Conservation (phyloP, 768 basidiomycete species). For the Leucocoprinus leucothites region DNA sequence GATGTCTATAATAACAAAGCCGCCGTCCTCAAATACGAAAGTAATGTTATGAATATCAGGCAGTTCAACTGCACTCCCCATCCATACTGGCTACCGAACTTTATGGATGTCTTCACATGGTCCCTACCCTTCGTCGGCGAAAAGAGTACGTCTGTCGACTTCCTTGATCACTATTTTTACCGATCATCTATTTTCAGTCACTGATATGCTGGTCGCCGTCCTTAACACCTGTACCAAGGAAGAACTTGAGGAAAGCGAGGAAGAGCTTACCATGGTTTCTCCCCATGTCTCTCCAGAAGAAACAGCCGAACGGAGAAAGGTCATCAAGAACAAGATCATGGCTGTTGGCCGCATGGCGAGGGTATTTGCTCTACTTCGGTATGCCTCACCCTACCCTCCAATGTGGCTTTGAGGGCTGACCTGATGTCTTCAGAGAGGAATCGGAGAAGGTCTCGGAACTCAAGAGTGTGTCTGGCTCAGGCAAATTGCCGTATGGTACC, state of each 20-base stretch:
- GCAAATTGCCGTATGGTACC: conserved; percentile 76
- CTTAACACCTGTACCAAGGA: conserved; percentile 95
- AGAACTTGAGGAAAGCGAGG: conserved; percentile 87
- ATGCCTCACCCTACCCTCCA: conserved; percentile 22
- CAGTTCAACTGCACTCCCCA: conserved; percentile 98
- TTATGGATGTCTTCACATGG: conserved; percentile 99
- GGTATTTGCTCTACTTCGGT: conserved; percentile 95
- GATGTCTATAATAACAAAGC: conserved; percentile 99
- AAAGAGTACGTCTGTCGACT: conserved; percentile 65
- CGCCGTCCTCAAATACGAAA: conserved; percentile 97
- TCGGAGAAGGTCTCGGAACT: conserved; percentile 97
- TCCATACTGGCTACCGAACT: conserved; percentile 98
- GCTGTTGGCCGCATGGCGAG: conserved; percentile 96
- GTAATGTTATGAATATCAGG: conserved; percentile 97
- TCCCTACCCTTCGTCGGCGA: conserved; percentile 97
- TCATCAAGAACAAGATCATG: conserved; percentile 98
- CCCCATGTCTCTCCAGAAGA: conserved; percentile 44
- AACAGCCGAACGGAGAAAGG: conserved; percentile 71
- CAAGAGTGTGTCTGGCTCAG: conserved; percentile 82
- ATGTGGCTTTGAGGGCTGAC: conserved; percentile 4
- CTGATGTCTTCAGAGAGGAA: conserved; percentile 67
- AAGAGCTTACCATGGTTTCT: conserved; percentile 40
- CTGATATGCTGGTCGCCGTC: conserved; percentile 97
- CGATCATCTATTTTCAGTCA: conserved; percentile 54
- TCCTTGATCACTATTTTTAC: not conserved